Conservation (phyloP, 805 yeast species). For the Monosporozyma unispora region DNA sequence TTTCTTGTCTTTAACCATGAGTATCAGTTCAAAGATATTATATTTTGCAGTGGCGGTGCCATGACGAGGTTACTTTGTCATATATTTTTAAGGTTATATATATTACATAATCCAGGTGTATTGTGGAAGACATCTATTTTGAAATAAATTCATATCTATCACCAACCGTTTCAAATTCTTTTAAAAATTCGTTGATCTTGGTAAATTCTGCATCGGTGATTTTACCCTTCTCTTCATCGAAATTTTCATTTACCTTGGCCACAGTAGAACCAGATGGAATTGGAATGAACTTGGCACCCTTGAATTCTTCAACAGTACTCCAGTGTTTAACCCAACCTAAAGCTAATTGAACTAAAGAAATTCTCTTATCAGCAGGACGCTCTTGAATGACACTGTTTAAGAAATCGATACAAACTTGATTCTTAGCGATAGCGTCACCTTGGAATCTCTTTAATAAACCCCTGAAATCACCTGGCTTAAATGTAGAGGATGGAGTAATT, state of each 20-base stretch:
- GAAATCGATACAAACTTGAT: constrained; percentile 40
- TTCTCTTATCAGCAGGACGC: constrained; percentile 37
- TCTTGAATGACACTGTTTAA: constrained; percentile 43
- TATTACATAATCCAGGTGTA: too few species aligned
- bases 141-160: constrained; percentile 36
- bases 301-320: constrained; percentile 29
- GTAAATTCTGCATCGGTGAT: constrained; percentile 51
- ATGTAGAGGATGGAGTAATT: constrained; percentile 36
- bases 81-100: too few species aligned
- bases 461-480: constrained; percentile 47
- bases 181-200: constrained; percentile 41
- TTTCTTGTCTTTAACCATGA: too few species aligned
- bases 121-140: too few species aligned
- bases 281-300: constrained; percentile 51
- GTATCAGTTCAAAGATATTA: too few species aligned
- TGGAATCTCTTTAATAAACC: constrained; percentile 45
- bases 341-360: constrained; percentile 59
- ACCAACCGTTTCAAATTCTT: constrained; percentile 43
- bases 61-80: too few species aligned
- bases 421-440: constrained; percentile 47
- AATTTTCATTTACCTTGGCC: constrained; percentile 54
- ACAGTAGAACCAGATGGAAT: constrained; percentile 69
- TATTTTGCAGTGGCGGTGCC: too few species aligned
- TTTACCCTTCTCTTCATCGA: constrained; percentile 30
- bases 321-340: constrained; percentile 53